Conservation (phyloP, 345 rosid species). For the Dipteronia sinensis region DNA sequence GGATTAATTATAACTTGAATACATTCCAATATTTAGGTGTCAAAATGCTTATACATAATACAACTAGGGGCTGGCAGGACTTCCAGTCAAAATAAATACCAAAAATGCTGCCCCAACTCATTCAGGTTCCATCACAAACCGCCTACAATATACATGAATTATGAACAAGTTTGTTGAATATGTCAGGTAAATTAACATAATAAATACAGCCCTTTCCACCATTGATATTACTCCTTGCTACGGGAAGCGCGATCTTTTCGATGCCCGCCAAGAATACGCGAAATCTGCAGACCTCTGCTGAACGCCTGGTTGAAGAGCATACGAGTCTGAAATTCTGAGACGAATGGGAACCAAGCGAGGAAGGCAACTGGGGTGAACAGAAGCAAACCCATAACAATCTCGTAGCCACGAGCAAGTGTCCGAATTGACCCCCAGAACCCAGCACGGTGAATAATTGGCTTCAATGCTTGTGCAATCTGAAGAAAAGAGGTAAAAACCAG, state of each 20-base stretch:
- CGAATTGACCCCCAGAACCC: slow-evolving; percentile 93
- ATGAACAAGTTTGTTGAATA: not conserved
- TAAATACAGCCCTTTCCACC: not conserved
- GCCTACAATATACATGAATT: not conserved
- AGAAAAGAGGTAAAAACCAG: not conserved
- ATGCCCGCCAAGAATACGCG: slow-evolving; percentile 96
- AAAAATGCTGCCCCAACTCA: slow-evolving; percentile 6
- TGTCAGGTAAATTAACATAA: not conserved
- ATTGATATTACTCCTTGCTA: slow-evolving; percentile 53
- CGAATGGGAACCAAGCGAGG: slow-evolving; percentile 99
- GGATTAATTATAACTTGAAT: not conserved
- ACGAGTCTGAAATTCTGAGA: slow-evolving; percentile 97
- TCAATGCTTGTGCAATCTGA: slow-evolving; percentile 97
- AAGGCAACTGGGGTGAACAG: slow-evolving; percentile 97
- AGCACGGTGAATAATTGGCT: slow-evolving; percentile 62
- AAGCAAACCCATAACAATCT: slow-evolving; percentile 89
- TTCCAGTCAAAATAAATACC: not conserved
- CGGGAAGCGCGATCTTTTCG: slow-evolving; percentile 79
- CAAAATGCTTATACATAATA: not conserved
- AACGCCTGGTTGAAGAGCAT: slow-evolving; percentile 99
- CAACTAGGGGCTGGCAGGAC: not conserved
- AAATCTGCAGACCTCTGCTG: slow-evolving; percentile 98
- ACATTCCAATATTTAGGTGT: not conserved
- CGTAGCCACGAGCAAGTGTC: slow-evolving; percentile 95
- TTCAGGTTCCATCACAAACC: not conserved